Conservation (phyloP, 129 eudicot genomes). For the Artemisia tridentata region DNA sequence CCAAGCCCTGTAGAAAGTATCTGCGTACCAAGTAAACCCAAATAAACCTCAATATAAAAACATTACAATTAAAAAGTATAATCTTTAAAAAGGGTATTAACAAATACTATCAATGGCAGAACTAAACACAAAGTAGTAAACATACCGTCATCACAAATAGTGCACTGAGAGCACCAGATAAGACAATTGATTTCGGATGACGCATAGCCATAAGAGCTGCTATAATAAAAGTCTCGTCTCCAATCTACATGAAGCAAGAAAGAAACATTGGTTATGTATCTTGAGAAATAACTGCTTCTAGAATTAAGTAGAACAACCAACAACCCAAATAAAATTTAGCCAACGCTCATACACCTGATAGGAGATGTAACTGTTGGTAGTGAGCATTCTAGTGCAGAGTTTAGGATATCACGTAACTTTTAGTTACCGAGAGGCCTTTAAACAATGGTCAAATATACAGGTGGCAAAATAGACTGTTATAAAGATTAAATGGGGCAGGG, state of each 20-base stretch:
- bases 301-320: not conserved
- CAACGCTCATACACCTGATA: not conserved
- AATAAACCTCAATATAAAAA: constrained; percentile 6
- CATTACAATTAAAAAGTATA: not conserved
- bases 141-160: constrained; percentile 96
- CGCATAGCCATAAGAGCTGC: constrained; percentile 99
- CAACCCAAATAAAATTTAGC: not conserved
- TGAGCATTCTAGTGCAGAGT: not conserved
- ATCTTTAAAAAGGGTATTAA: not conserved
- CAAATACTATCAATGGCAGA: not conserved
- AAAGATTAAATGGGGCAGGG: not conserved
- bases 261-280: constrained; percentile 11
- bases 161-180: constrained; percentile 98
- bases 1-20: constrained; percentile 98
- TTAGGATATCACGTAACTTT: not conserved
- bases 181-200: constrained; percentile 94
- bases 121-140: not conserved
- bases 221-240: constrained; percentile 97
- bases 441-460: not conserved
- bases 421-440: constrained; percentile 7
- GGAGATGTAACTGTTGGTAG: constrained; percentile 7
- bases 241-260: constrained; percentile 62
- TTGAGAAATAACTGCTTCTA: not conserved
- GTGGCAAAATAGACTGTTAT: not conserved
- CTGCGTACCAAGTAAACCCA: constrained; percentile 42